phyloP scores from a whole-genome alignment of 768 basidiomycete species.

The Leucocoprinus leucothites region DNA sequence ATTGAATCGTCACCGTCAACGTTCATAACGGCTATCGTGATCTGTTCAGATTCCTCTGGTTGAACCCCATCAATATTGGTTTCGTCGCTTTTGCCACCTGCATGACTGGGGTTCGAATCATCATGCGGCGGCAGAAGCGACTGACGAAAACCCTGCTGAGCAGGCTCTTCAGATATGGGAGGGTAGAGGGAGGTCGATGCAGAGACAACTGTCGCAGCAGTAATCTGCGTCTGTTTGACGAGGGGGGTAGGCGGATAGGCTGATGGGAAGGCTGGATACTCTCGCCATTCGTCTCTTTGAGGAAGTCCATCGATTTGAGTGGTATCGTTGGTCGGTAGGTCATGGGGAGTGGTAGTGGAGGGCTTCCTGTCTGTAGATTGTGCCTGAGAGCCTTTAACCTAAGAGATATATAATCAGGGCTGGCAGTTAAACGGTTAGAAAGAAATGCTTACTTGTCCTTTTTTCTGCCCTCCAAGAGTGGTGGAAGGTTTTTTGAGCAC shows the following conservation, averaged over 20 bases:
- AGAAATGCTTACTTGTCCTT: background rate
- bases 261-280: slow-evolving; percentile 73
- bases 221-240: slow-evolving; percentile 29
- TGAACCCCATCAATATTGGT: slow-evolving; percentile 37
- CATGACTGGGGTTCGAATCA: slow-evolving; percentile 56
- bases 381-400: background rate
- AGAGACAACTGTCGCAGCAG: slow-evolving; percentile 23
- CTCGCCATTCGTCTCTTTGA: slow-evolving; percentile 60
- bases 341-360: slow-evolving; percentile 24
- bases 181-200: slow-evolving; percentile 22
- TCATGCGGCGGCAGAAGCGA: slow-evolving; percentile 68
- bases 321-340: slow-evolving; percentile 10
- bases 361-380: slow-evolving; percentile 37
- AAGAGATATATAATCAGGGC: background rate
- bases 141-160: slow-evolving; percentile 61
- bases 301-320: slow-evolving; percentile 15
- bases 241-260: slow-evolving; percentile 74
- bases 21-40: slow-evolving; percentile 27
- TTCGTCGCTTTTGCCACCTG: slow-evolving; percentile 59
- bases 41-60: slow-evolving; percentile 19
- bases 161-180: slow-evolving; percentile 38
- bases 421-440: background rate
- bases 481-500: background rate
- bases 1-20: slow-evolving; percentile 29
- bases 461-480: background rate